Evolutionary conservation across 1,284 basidiomycete genomes (phyloP).

Genomic region (Microbotryum intermedium): DNA sequence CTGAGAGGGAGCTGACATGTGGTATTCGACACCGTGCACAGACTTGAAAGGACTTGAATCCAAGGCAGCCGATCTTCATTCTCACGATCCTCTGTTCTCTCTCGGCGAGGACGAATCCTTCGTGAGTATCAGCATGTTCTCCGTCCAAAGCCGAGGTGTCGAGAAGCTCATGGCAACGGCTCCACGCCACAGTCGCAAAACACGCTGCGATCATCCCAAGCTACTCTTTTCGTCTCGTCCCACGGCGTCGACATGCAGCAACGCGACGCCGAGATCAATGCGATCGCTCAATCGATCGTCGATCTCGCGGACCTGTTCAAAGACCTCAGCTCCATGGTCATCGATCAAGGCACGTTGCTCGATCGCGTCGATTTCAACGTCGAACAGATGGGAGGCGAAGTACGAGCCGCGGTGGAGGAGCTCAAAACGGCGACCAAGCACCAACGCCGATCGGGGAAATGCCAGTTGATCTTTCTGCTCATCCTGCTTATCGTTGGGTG

Average conservation of each 20-base stretch:
- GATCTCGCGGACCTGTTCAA: conserved; percentile 92
- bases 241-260: conserved; percentile 28
- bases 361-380: conserved; percentile 98
- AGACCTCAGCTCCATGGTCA: conserved; percentile 83
- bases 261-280: conserved; percentile 62
- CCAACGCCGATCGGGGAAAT: conserved; percentile 82
- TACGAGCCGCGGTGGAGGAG: conserved; percentile 76
- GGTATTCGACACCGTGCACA: not conserved
- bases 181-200: conserved; percentile 5
- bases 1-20: not conserved
- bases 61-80: conserved; percentile 3
- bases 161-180: conserved; percentile 1
- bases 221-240: not conserved
- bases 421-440: conserved; percentile 73
- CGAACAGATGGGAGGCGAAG: conserved; percentile 73
- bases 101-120: conserved; percentile 40
- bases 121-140: conserved; percentile 36
- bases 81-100: conserved; percentile 22
- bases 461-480: conserved; percentile 87
- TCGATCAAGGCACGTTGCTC: conserved; percentile 94
- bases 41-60: conserved; percentile 33
- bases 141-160: conserved; percentile 7
- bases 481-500: conserved; percentile 80
- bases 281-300: conserved; percentile 87
- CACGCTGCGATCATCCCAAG: conserved; percentile 7